Base-by-base conservation (phyloP, 2,329 filamentous ascomycete genomes). In the Scolecobasidium constrictum region DNA sequence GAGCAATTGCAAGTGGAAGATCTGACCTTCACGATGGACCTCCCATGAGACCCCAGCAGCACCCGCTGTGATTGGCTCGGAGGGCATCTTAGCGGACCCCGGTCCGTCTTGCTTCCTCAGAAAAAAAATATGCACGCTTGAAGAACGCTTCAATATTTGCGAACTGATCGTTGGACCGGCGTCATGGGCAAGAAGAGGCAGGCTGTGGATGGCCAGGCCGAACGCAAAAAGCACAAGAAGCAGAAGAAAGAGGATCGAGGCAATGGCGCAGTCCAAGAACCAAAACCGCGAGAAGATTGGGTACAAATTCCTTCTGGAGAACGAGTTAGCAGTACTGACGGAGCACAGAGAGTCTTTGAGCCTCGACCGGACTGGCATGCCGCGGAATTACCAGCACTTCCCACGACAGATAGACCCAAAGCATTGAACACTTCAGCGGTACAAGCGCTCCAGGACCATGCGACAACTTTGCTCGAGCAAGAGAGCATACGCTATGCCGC, bases 401-500 rank as follows among this genome's bases (percentile, higher is more conserved):
- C 71, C 28, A 53, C 50, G 5, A 55, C 66, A 40, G 62, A 71
- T 19, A 64, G 67, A 50, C 59, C 67, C 36, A 60, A 64, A 41
- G 60, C 63, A 28, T 56, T 61, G 19, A 63, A 72, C 26, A 66
- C 75, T 36, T 68, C 69, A 46, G 56, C 75, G 16, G 60, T 80
- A 46, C 70, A 78, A 35, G 71, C 71, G 37, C 58, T 81, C n/a
- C 67, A 86, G 54, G 65, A 77, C 12, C 78, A 94, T 59, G 87
- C 86, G 3, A 75, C 77, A 47, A 69, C 73, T 7, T 69, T 96
- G 5, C 67, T 96, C 16, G 80, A 93, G 42, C 71, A 77, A 19
- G 92, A 98, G 57, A 83, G 83, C 47, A 71, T 76, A 33, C 69
- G 76, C 37, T 98, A 95, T 64, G 72, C 73, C 43, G 75, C 78